Conservation (phyloP, 2,329 filamentous ascomycete species). For the Gnomoniopsis smithogilvyi region DNA sequence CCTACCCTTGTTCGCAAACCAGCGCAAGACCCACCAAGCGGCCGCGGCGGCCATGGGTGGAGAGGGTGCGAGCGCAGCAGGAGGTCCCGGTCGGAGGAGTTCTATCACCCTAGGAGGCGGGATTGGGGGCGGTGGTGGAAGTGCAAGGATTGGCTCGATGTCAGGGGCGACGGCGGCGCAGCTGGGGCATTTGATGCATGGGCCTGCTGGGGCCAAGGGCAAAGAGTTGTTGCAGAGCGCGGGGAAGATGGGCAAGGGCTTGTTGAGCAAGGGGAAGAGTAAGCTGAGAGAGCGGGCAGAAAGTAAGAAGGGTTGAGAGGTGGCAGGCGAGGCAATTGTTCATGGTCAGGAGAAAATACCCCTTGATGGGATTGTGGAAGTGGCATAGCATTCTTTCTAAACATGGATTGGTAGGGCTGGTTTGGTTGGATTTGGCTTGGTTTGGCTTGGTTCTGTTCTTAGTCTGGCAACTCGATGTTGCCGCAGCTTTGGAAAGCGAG, state of each 20-base stretch:
- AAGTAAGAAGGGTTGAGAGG: not conserved
- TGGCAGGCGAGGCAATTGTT: too few species aligned
- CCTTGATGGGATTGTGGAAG: too few species aligned
- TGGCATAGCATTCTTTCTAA: not conserved
- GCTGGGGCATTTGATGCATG: slow-evolving; percentile 42
- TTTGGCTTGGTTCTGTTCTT: too few species aligned
- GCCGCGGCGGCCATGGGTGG: not conserved
- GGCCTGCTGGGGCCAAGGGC: slow-evolving; percentile 74
- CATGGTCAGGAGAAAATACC: too few species aligned
- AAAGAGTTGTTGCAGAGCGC: slow-evolving; percentile 87
- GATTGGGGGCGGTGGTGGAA: not conserved
- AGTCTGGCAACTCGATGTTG: too few species aligned
- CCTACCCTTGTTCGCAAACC: slow-evolving; percentile 9
- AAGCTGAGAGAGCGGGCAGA: slow-evolving; percentile 60
- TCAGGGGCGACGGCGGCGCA: slow-evolving; percentile 34
- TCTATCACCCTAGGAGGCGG: not conserved
- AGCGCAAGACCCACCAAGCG: slow-evolving; percentile 1
- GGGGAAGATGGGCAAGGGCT: slow-evolving; percentile 83
- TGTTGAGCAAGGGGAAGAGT: slow-evolving; percentile 87
- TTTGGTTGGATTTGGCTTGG: too few species aligned
- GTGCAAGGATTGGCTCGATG: slow-evolving; percentile 24
- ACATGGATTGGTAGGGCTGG: too few species aligned
- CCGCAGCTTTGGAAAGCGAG: too few species aligned
- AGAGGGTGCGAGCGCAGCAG: not conserved
- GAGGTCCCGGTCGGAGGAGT: not conserved